Conservation (phyloP, 345 rosid genomes). For the Psidium friedrichsthalianum region DNA sequence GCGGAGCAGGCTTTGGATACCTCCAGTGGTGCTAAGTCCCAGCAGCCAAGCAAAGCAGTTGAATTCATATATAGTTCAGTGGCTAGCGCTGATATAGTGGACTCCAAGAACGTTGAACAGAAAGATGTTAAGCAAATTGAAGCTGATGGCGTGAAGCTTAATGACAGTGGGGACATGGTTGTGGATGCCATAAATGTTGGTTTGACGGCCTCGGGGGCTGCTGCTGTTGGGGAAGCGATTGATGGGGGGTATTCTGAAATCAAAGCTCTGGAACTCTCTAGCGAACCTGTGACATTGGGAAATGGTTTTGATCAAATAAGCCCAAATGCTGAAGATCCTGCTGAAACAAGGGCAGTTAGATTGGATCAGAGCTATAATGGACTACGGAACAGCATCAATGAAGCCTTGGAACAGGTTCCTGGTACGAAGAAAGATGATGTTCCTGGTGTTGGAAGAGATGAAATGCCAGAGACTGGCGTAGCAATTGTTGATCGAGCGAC, state of each 20-base stretch:
- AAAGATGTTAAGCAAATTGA: constrained; percentile 12
- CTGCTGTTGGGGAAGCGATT: constrained; percentile 22
- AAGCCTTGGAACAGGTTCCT: background rate
- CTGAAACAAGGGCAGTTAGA: background rate
- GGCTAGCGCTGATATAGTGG: background rate
- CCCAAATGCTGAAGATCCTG: constrained; percentile 5
- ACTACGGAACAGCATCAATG: background rate
- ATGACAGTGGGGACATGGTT: constrained; percentile 15
- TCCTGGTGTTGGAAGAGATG: background rate
- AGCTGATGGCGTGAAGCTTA: constrained; percentile 20
- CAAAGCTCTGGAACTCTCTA: constrained; percentile 14
- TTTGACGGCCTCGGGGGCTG: constrained; percentile 15
- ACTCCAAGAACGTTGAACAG: background rate
- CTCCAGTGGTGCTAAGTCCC: background rate
- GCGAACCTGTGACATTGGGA: constrained; percentile 16
- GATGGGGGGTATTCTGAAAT: constrained; percentile 14
- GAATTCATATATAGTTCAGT: background rate
- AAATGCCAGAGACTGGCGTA: background rate
- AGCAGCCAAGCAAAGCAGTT: background rate
- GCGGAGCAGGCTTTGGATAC: background rate
- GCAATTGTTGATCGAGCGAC: background rate
- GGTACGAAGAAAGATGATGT: background rate
- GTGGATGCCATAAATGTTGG: constrained; percentile 19
- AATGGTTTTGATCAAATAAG: constrained; percentile 37
- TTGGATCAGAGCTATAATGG: background rate